A percentile compares a stretch with the other conserved stretches of the same genome.
Evolutionary conservation across 2,329 filamentous ascomycete species (phyloP).

Genomic region (Cladosporium austrohemisphaericum): DNA sequence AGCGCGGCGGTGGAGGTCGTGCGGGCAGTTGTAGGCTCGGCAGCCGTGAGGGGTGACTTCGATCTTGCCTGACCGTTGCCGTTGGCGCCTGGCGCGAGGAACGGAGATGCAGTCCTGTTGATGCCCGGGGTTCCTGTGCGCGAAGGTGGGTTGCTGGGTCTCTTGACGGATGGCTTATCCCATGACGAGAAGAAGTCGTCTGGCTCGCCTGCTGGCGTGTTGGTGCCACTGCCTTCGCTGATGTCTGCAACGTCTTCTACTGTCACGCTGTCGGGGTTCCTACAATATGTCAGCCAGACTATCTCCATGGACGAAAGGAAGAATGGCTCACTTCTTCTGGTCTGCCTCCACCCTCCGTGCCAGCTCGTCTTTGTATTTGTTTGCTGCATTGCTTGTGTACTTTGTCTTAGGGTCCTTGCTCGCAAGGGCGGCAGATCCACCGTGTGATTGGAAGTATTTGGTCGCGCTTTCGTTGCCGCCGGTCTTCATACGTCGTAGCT

Average conservation of each 20-base stretch:
- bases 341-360: slow-evolving; percentile 80
- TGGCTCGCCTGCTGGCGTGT: slow-evolving; percentile 75
- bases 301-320: not conserved
- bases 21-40: slow-evolving; percentile 61
- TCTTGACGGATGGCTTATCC: slow-evolving; percentile 97
- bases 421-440: slow-evolving; percentile 85
- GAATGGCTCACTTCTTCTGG: slow-evolving; percentile 72
- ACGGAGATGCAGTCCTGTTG: slow-evolving; percentile 82
- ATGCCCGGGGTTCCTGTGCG: slow-evolving; percentile 82
- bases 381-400: slow-evolving; percentile 88
- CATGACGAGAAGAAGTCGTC: slow-evolving; percentile 99
- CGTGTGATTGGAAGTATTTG: slow-evolving; percentile 97
- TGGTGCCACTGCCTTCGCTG: slow-evolving; percentile 58
- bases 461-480: slow-evolving; percentile 97
- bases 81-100: slow-evolving; percentile 65
- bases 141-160: slow-evolving; percentile 88
- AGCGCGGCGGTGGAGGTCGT: slow-evolving; percentile 76
- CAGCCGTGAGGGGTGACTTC: slow-evolving; percentile 70
- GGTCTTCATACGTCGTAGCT: slow-evolving; percentile 95
- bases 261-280: slow-evolving; percentile 79
- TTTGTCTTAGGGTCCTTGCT: slow-evolving; percentile 98
- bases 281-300: slow-evolving; percentile 40
- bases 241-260: slow-evolving; percentile 68
- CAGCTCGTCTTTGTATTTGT: slow-evolving; percentile 96
- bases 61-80: slow-evolving; percentile 67